Evolutionary conservation across 257 asterid species (phyloP), one percentile per base, ranked within the genome.

Genomic region (Nicotiana sylvestris): DNA sequence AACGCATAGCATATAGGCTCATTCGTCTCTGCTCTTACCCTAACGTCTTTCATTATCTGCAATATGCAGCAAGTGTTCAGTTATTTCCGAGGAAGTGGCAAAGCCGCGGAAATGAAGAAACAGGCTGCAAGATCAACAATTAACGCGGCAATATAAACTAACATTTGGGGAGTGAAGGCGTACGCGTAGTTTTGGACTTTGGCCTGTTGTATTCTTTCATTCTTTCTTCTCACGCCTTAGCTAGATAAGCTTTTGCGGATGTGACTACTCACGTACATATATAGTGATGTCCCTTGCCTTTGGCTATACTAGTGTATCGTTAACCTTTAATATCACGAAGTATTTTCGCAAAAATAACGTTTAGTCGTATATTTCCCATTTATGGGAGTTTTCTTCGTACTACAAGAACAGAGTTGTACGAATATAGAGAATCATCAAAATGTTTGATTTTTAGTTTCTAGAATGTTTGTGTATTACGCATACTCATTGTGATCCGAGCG

Each of bases 61-160:
- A 67, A 60, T 65, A 12, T 85, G 89, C 93, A 92, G 95, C 93
- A 92, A 92, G 97, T 91, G 82, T 92, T 88, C 88, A 83, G 83
- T 89, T 92, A 91, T 88, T 92, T 92, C 87, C 86, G 95, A 84
- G 97, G 97, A 83, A 91, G 93, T 68, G 97, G 97, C 64, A 90
- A 90, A 84, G 90, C 93, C 49, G 97, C 93, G 74, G 92, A 92
- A 81, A 87, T 92, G 93, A 91, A 80, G 91, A 86, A 85, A 82
- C 87, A 90, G 77, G 93, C 92, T n/a, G 91, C 95, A 15, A 88
- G 93, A 84, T 62, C 88, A 25, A 84, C 92, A 9, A 88, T 91
- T 90, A 89, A 84, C 88, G 87, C 93, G 3, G 93, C 92, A 61
- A 66, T 91, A 56, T 92, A 87, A 92, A 67, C 51, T 6, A 67